Percentiles rank a stretch among this genome's conserved stretches.
These are phyloP conservation scores for Stachybotrys chlorohalonatus DNA, from an alignment of 2,329 filamentous ascomycete species.

Conservation along the genomic window DNA sequence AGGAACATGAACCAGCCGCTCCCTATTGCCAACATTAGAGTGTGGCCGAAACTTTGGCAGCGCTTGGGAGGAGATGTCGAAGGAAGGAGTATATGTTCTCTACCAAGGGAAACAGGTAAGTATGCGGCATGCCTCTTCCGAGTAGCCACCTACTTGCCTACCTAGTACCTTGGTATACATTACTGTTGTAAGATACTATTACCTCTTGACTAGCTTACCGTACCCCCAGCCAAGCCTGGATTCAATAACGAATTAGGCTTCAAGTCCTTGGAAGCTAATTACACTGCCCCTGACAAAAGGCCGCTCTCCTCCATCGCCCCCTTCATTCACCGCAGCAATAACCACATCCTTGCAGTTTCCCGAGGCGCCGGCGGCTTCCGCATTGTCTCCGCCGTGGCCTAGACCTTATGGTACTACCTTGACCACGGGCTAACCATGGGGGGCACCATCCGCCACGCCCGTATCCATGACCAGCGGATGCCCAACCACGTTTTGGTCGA, in stretches of 20 bases:
- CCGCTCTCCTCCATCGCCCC: constrained; percentile 78
- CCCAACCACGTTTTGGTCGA: constrained; percentile 64
- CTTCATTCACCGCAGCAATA: constrained; percentile 57
- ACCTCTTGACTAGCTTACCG: constrained; percentile 51
- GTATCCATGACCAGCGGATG: constrained; percentile 75
- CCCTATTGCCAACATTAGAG: too few relatives aligned
- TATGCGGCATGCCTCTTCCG: background rate
- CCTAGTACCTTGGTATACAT: background rate
- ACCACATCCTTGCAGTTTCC: constrained; percentile 54
- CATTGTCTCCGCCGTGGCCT: constrained; percentile 73
- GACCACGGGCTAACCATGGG: constrained; percentile 51
- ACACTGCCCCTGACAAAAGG: constrained; percentile 69
- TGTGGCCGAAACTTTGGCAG: constrained; percentile 8
- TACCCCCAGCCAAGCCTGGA: constrained; percentile 73
- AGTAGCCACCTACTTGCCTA: constrained; percentile 19
- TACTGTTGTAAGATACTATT: constrained; percentile 27
- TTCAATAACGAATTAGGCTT: constrained; percentile 76
- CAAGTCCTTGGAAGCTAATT: constrained; percentile 71
- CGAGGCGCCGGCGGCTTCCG: constrained; percentile 74
- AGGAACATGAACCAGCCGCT: constrained; percentile 8
- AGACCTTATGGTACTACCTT: constrained; percentile 64
- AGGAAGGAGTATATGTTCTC: constrained; percentile 63
- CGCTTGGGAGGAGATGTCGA: constrained; percentile 69
- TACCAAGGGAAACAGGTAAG: constrained; percentile 59
- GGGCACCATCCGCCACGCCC: constrained; percentile 54